A percentile compares a stretch with the other conserved stretches of the same genome.
phyloP scores from a whole-genome alignment of 2,329 filamentous ascomycete genomes.

The Exophiala xenobiotica region DNA sequence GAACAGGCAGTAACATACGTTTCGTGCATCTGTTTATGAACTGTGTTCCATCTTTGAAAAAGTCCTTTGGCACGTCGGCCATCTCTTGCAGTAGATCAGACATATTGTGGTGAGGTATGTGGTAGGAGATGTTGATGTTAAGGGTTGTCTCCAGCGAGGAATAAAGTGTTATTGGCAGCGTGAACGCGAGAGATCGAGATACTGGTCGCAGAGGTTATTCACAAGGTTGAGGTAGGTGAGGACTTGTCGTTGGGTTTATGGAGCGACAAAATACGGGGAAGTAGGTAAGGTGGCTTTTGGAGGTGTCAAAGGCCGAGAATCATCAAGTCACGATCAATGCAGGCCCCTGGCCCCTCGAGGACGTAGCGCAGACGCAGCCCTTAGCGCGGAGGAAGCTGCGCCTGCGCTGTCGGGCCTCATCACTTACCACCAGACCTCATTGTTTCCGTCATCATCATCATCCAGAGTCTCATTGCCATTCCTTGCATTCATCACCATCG shows the following conservation, averaged over 20 bases:
- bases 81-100: constrained; percentile 62
- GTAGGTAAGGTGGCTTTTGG: constrained; percentile 1
- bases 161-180: no score
- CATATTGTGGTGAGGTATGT: constrained; percentile 38
- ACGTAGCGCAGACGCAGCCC: background rate
- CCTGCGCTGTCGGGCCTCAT: background rate
- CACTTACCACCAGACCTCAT: no score
- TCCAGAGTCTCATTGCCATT: no score
- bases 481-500: no score
- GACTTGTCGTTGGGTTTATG: background rate
- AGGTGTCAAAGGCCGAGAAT: no score
- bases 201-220: background rate
- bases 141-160: no score
- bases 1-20: constrained; percentile 37
- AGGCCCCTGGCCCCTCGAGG: no score
- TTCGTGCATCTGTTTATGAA: constrained; percentile 52
- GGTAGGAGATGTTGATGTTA: background rate
- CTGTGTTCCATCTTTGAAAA: constrained; percentile 50
- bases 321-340: no score
- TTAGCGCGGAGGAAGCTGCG: background rate
- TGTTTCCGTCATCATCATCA: no score
- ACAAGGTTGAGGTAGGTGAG: background rate
- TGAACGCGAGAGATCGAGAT: no score
- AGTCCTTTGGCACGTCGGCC: constrained; percentile 58
- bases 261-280: background rate